Conservation (phyloP, 1,139 yeast species). For the Scheffersomyces lignicola region DNA sequence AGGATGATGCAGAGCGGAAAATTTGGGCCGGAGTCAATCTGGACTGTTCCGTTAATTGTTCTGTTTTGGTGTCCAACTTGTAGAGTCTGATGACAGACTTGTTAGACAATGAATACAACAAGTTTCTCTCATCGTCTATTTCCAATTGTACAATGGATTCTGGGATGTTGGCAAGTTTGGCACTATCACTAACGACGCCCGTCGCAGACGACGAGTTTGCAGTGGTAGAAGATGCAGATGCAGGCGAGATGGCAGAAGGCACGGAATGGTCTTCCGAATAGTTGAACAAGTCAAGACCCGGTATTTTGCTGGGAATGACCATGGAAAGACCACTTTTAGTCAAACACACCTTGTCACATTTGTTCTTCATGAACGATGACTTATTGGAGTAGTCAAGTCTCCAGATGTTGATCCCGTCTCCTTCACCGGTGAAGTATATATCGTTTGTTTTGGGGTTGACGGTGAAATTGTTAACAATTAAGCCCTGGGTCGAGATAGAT, state of each 20-base stretch:
- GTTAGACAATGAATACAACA: conserved; percentile 81
- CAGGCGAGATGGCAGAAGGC: not conserved
- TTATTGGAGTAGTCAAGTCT: conserved; percentile 82
- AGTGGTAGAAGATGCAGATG: conserved; percentile 4
- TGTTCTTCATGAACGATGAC: conserved; percentile 85
- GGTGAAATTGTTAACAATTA: conserved; percentile 65
- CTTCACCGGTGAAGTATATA: conserved; percentile 75
- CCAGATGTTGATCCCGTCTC: conserved; percentile 83
- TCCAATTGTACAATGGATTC: conserved; percentile 66
- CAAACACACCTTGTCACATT: conserved; percentile 78
- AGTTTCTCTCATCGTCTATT: conserved; percentile 74
- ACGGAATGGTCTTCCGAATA: conserved; percentile 4
- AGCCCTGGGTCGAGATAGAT: conserved; percentile 76
- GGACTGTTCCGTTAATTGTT: conserved; percentile 38
- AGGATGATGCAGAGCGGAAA: conserved; percentile 59
- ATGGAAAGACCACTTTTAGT: conserved; percentile 67
- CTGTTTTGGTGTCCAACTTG: conserved; percentile 45
- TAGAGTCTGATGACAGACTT: conserved; percentile 82
- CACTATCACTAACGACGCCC: conserved; percentile 8
- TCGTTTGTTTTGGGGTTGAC: conserved; percentile 69
- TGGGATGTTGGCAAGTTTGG: conserved; percentile 25
- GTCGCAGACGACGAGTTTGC: conserved; percentile 13
- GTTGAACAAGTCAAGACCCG: conserved; percentile 44
- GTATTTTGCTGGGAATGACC: conserved; percentile 53
- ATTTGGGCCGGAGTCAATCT: conserved; percentile 48